phyloP scores from a whole-genome alignment of 495 filamentous ascomycete species.

The Penicillium goetzii region DNA sequence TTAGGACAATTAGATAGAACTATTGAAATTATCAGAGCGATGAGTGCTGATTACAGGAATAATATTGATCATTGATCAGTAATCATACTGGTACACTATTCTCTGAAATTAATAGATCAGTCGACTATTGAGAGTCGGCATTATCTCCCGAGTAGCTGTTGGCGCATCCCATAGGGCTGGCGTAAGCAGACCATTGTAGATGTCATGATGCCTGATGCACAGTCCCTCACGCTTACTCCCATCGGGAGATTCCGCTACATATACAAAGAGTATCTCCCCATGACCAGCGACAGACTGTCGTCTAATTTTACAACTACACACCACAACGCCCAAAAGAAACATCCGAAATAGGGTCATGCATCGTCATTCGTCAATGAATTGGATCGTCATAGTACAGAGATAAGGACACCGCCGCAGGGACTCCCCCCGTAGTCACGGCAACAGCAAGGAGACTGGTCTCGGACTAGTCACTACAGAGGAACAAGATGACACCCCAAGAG shows the following conservation, averaged over 20 bases:
- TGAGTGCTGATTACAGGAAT: not conserved
- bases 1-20: not conserved
- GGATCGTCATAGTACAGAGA: constrained; percentile 12
- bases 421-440: constrained; percentile 16
- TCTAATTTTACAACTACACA: not conserved
- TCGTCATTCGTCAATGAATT: constrained; percentile 14
- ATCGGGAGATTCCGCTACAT: not conserved
- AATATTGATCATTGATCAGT: not conserved
- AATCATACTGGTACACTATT: too few relatives aligned
- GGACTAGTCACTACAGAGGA: constrained; percentile 54
- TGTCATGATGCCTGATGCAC: not conserved
- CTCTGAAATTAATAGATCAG: not conserved
- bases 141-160: not conserved
- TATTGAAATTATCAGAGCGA: not conserved
- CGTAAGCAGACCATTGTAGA: not conserved
- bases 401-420: not conserved
- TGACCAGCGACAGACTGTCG: not conserved
- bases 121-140: not conserved
- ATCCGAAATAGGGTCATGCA: not conserved
- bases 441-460: constrained; percentile 11
- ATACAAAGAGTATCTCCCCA: not conserved
- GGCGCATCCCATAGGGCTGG: not conserved
- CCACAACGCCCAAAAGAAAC: not conserved
- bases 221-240: not conserved
- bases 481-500: constrained; percentile 87